phyloP scores from a whole-genome alignment of 2,329 filamentous ascomycete genomes.

The Diaporthe sp. region DNA sequence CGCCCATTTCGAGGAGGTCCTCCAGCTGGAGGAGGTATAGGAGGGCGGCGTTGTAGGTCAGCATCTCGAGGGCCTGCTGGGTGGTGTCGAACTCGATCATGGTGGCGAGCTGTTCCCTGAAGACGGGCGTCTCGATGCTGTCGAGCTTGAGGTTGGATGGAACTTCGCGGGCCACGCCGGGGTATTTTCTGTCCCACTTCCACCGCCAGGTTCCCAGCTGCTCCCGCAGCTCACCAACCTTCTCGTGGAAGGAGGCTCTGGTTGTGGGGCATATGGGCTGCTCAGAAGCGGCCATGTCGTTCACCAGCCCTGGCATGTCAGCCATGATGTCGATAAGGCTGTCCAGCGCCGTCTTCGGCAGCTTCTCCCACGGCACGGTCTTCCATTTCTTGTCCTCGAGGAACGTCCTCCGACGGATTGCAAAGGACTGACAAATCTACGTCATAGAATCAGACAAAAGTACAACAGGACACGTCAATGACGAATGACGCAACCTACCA shows the following conservation, averaged over 20 bases:
- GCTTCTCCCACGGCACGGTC: conserved; percentile 44
- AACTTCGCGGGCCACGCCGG: conserved; percentile 32
- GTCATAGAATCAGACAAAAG: neutral
- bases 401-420: conserved; percentile 44
- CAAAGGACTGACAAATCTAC: conserved; percentile 45
- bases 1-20: conserved; percentile 35
- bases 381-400: conserved; percentile 44
- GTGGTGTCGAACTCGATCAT: conserved; percentile 39
- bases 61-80: conserved; percentile 39
- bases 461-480: too few species aligned
- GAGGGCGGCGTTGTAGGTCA: conserved; percentile 41
- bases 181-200: conserved; percentile 28
- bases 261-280: conserved; percentile 37
- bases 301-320: conserved; percentile 43
- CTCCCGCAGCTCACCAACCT: conserved; percentile 22
- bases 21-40: conserved; percentile 40
- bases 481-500: conserved; percentile 37
- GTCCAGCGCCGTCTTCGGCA: conserved; percentile 43
- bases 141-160: conserved; percentile 32
- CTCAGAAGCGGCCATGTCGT: conserved; percentile 41
- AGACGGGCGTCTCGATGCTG: conserved; percentile 36
- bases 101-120: conserved; percentile 36
- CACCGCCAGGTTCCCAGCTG: conserved; percentile 33
- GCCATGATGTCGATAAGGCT: conserved; percentile 45
- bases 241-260: conserved; percentile 24